Conservation (phyloP, 768 basidiomycete species). For the Dacryopinax spathularia region DNA sequence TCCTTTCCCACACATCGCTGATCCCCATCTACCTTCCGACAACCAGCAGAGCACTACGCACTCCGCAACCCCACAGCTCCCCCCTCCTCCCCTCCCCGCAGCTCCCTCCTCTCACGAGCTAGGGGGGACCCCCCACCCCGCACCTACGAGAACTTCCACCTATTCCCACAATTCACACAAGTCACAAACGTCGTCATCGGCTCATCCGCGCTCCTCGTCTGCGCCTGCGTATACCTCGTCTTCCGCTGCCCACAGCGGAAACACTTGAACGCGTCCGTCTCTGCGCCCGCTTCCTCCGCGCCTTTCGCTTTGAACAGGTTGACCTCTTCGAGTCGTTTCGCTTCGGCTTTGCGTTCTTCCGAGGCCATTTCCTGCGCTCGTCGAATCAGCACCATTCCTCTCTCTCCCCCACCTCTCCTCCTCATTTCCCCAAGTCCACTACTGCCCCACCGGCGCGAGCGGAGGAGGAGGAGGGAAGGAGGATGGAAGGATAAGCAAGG, state of each 20-base stretch:
- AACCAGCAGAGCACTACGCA: too few relatives aligned
- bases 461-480: not conserved
- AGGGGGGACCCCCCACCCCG: not conserved
- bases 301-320: constrained; percentile 86
- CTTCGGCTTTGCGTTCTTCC: constrained; percentile 73
- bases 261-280: constrained; percentile 97
- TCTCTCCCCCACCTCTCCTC: not conserved
- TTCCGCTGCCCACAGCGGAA: constrained; percentile 81
- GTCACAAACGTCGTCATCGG: constrained; percentile 75
- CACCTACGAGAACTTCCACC: constrained; percentile 49
- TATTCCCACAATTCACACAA: constrained; percentile 55
- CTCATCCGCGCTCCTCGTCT: constrained; percentile 94
- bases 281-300: constrained; percentile 78
- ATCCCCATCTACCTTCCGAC: not conserved
- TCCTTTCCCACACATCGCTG: too few relatives aligned
- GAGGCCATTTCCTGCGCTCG: constrained; percentile 79
- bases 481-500: not conserved
- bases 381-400: too few relatives aligned
- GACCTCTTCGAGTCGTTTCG: constrained; percentile 64
- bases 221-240: constrained; percentile 87
- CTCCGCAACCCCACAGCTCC: too few relatives aligned
- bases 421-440: too few relatives aligned
- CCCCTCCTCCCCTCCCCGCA: too few relatives aligned
- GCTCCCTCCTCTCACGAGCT: not conserved
- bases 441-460: not conserved